phyloP scores from a whole-genome alignment of 1,284 basidiomycete genomes.

The Leucoagaricus sp. region DNA sequence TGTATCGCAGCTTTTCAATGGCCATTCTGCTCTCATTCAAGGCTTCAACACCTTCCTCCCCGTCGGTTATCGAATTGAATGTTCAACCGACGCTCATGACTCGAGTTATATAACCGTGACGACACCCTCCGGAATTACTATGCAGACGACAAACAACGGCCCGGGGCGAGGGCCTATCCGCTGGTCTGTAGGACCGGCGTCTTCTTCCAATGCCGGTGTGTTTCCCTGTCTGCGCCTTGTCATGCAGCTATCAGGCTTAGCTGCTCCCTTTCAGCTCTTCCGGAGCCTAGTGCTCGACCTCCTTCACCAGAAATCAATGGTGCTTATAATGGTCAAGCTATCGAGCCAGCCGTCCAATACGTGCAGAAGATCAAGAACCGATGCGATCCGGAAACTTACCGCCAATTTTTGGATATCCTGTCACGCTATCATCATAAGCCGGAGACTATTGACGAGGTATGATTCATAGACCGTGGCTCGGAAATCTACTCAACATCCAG shows the following conservation, averaged over 20 bases:
- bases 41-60: slow-evolving; percentile 99
- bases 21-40: slow-evolving; percentile 90
- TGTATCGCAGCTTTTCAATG: slow-evolving; percentile 91
- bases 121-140: slow-evolving; percentile 67
- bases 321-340: slow-evolving; percentile 40
- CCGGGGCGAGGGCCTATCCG: slow-evolving; percentile 34
- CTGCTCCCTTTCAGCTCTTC: slow-evolving; percentile 17
- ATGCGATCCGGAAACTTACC: slow-evolving; percentile 93
- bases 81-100: slow-evolving; percentile 51
- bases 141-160: slow-evolving; percentile 50
- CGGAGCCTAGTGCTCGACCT: slow-evolving; percentile 19
- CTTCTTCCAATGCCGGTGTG: slow-evolving; percentile 6
- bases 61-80: slow-evolving; percentile 92
- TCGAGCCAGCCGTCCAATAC: slow-evolving; percentile 86
- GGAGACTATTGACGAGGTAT: slow-evolving; percentile 73
- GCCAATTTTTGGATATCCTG: slow-evolving; percentile 91
- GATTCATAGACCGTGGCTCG: slow-evolving; percentile 24
- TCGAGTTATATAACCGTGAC: slow-evolving; percentile 63
- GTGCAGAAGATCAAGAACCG: slow-evolving; percentile 97
- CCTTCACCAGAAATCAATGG: slow-evolving; percentile 8
- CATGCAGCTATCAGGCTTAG: not conserved
- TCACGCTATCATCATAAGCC: slow-evolving; percentile 61
- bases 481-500: not conserved
- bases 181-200: slow-evolving; percentile 35
- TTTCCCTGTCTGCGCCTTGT: not conserved